Conservation (phyloP, 169 alveolate genomes). For the Plasmodium cynomolgi region DNA sequence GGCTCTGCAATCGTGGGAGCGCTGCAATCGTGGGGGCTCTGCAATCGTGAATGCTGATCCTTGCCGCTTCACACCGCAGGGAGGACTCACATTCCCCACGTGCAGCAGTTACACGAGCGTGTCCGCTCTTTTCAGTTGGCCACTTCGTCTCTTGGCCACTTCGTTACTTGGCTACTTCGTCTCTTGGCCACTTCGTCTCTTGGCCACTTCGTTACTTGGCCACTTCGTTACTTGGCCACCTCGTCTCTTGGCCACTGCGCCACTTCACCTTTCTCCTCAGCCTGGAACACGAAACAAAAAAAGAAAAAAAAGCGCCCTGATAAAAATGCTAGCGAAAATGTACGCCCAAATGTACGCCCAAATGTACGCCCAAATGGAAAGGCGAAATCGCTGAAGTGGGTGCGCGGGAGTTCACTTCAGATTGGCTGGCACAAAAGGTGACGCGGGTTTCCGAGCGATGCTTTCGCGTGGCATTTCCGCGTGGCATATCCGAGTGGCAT, state of each 20-base stretch:
- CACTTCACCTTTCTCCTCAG: no score
- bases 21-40: not conserved
- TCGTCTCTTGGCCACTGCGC: no score
- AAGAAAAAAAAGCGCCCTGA: not conserved
- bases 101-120: not conserved
- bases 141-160: no score
- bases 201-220: not conserved
- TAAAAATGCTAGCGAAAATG: no score
- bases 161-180: no score
- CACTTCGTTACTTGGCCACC: not conserved
- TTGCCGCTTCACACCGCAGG: no score
- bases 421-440: not conserved
- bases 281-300: not conserved
- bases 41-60: not conserved
- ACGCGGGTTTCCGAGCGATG: not conserved
- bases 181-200: no score
- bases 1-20: no score
- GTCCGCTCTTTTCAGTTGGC: not conserved
- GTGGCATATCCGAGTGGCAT: no score
- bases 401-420: not conserved
- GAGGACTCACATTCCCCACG: not conserved
- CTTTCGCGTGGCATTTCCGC: not conserved
- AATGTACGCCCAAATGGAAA: not conserved
- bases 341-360: no score
- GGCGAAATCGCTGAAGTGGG: not conserved